A percentile compares a stretch with the other conserved stretches of the same genome.
These are phyloP conservation scores for Phytophthora sp. DNA, from an alignment of 352 stramenopile genomes.

Conservation along the genomic window DNA sequence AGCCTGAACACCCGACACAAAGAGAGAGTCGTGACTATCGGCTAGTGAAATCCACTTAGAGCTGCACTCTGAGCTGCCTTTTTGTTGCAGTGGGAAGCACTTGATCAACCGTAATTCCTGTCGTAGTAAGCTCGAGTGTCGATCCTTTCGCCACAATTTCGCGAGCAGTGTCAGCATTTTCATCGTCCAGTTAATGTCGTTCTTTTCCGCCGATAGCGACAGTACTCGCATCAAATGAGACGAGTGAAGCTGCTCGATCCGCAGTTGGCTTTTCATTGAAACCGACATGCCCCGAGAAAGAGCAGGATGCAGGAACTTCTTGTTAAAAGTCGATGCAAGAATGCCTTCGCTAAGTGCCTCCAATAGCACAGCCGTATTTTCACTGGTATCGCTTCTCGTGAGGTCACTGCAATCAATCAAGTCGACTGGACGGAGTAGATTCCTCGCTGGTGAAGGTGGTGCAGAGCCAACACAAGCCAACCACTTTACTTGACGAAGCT, in stretches of 20 bases:
- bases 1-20: slow-evolving; percentile 23
- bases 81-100: slow-evolving; percentile 69
- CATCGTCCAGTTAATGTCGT: slow-evolving; percentile 47
- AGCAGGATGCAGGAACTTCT: slow-evolving; percentile 54
- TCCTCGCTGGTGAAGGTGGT: neutral
- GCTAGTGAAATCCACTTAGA: slow-evolving; percentile 54
- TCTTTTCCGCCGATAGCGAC: slow-evolving; percentile 37
- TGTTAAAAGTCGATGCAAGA: slow-evolving; percentile 47
- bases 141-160: slow-evolving; percentile 67
- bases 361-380: slow-evolving; percentile 19
- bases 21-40: slow-evolving; percentile 45
- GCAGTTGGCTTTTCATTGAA: slow-evolving; percentile 63
- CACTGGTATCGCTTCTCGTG: slow-evolving; percentile 18
- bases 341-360: slow-evolving; percentile 31
- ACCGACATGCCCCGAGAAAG: slow-evolving; percentile 46
- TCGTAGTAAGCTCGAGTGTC: slow-evolving; percentile 48
- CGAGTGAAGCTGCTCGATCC: slow-evolving; percentile 66
- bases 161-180: slow-evolving; percentile 54
- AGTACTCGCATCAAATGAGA: slow-evolving; percentile 72
- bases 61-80: neutral
- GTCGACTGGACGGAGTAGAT: slow-evolving; percentile 41
- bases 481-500: slow-evolving; percentile 58
- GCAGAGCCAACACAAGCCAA: slow-evolving; percentile 32
- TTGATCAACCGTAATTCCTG: slow-evolving; percentile 76
- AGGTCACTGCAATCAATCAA: slow-evolving; percentile 52